Base-by-base conservation (phyloP, 2,329 filamentous ascomycete genomes). In the Fusarium sp. region DNA sequence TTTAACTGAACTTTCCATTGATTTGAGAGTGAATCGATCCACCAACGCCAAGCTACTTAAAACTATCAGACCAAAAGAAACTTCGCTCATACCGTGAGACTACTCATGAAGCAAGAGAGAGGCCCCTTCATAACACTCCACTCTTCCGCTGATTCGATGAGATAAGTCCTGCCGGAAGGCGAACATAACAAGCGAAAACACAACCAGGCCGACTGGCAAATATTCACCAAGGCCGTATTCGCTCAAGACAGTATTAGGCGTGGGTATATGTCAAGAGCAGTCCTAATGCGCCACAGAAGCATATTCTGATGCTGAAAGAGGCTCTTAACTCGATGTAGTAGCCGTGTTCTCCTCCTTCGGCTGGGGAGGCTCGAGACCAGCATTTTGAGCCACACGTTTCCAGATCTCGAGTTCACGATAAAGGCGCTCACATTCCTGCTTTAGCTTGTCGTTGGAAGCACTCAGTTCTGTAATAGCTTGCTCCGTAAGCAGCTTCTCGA, bases 391-490 rank as follows among this genome's bases (percentile, higher is more conserved):
- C 31, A 88, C 83, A 71, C 89, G 88, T 83, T 94, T 94, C 90
- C 92, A 95, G 48, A 89, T 90, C 77, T 93, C 91, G 52, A 91
- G 85, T 78, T 95, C 92, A 53, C 90, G 85, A 84, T 93, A 94
- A 23, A 92, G 89, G 34, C 91, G 85, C 77, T 94, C 91, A 71
- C 90, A 92, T 77, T 96, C 93, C 37, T 86, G 85, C 83, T 95
- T 95, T 68, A 95, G 87, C 81, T 94, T 96, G 73, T 97, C 93
- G 75, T 95, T 97, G 69, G 91, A 94, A 30, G 90, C 87, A 76
- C 91, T 95, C 52, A 98, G 88, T 80, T 98, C 95, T 18, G 90
- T 90, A 71, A 97, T 95, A 49, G 93, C 93, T 78, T 96, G 93
- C 81, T 97, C 93, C 0, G 93, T 95, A 41, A 96, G 86, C 41